Percentiles rank a stretch among this genome's conserved stretches.
These are phyloP conservation scores for Tremella fuciformis DNA, from an alignment of 768 basidiomycete species.

Conservation along the genomic window DNA sequence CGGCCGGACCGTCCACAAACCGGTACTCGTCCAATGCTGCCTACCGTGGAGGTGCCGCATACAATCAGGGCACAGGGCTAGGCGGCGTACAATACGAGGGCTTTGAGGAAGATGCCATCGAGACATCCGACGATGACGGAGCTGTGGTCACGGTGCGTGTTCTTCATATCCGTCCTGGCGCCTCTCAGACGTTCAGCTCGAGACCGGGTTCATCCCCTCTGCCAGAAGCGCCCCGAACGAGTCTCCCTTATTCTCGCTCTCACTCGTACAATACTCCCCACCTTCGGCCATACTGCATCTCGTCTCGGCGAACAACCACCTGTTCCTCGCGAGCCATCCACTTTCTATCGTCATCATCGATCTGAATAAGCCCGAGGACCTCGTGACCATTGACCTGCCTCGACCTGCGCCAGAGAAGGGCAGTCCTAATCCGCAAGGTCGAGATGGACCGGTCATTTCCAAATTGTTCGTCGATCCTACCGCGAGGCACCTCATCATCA, in stretches of 20 bases:
- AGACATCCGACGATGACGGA: no score
- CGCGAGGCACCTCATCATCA: constrained; percentile 82
- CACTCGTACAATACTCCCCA: constrained; percentile 75
- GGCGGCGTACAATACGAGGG: constrained; percentile 73
- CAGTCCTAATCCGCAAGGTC: constrained; percentile 56
- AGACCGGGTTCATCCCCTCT: constrained; percentile 52
- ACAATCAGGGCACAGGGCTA: constrained; percentile 43
- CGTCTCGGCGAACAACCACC: constrained; percentile 78
- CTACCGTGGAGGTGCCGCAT: constrained; percentile 41
- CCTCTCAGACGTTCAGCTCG: constrained; percentile 36
- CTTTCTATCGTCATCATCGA: constrained; percentile 84
- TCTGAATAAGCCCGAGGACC: constrained; percentile 78
- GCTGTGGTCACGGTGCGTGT: no score
- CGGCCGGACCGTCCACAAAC: constrained; percentile 58
- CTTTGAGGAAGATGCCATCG: constrained; percentile 63
- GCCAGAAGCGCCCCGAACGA: constrained; percentile 22
- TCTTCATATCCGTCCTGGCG: no score
- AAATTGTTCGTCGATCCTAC: constrained; percentile 90
- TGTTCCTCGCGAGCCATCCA: constrained; percentile 76
- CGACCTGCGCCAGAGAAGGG: constrained; percentile 58
- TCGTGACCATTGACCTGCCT: constrained; percentile 65
- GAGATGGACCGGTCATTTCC: constrained; percentile 56
- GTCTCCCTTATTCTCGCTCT: constrained; percentile 46
- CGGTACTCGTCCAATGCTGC: constrained; percentile 22
- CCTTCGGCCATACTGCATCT: constrained; percentile 79